A percentile compares a stretch with the other conserved stretches of the same genome.
Conservation (phyloP, 2,329 filamentous ascomycete species). For the Pseudocercospora ulei region DNA sequence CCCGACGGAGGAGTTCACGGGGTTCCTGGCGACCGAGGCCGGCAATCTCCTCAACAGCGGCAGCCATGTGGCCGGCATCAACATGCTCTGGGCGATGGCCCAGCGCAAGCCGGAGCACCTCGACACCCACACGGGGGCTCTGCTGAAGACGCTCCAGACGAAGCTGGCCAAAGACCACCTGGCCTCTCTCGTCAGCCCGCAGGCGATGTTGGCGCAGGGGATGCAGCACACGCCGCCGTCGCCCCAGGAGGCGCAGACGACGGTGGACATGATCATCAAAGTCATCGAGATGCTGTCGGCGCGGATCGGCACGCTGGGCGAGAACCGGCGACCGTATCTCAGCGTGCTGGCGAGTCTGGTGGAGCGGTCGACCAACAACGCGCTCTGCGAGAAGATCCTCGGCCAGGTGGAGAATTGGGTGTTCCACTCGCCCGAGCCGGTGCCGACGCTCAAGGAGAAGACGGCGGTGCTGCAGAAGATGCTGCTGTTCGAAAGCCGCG, state of each 20-base stretch:
- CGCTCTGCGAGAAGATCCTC: slow-evolving; percentile 83
- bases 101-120: slow-evolving; percentile 76
- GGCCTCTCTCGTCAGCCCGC: slow-evolving; percentile 54
- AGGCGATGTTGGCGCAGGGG: slow-evolving; percentile 42
- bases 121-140: slow-evolving; percentile 72
- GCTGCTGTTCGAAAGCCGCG: slow-evolving; percentile 81
- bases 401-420: slow-evolving; percentile 94
- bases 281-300: slow-evolving; percentile 85
- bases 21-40: slow-evolving; percentile 72
- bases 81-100: slow-evolving; percentile 84
- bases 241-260: slow-evolving; percentile 73
- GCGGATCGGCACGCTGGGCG: slow-evolving; percentile 84
- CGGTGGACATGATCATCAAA: slow-evolving; percentile 84
- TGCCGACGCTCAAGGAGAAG: slow-evolving; percentile 96
- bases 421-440: slow-evolving; percentile 87
- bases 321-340: slow-evolving; percentile 83
- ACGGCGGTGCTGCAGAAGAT: slow-evolving; percentile 99
- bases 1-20: slow-evolving; percentile 76
- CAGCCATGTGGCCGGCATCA: slow-evolving; percentile 80
- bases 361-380: slow-evolving; percentile 81
- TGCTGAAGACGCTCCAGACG: slow-evolving; percentile 88
- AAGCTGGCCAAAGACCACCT: slow-evolving; percentile 93
- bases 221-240: slow-evolving; percentile 47
- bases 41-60: slow-evolving; percentile 68
- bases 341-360: slow-evolving; percentile 91